Evolutionary conservation across 1,284 basidiomycete genomes (phyloP).

Genomic region (Cutaneotrichosporon cavernicola): DNA sequence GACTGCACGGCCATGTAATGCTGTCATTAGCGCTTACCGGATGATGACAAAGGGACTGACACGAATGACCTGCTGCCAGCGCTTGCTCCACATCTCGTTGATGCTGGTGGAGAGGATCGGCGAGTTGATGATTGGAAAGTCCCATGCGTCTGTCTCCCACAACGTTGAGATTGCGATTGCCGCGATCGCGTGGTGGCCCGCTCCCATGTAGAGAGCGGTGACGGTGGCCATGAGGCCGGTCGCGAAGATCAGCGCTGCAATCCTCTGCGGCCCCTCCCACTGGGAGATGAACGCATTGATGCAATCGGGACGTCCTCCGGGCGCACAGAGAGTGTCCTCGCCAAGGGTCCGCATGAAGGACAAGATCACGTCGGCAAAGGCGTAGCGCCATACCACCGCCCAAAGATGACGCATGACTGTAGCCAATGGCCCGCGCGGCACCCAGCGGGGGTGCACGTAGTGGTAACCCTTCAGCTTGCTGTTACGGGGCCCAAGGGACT

Average conservation of each 20-base stretch:
- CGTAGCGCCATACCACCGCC: neutral
- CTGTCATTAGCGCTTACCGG: neutral
- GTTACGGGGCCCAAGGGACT: constrained; percentile 5
- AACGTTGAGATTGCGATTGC: neutral
- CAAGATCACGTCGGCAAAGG: neutral
- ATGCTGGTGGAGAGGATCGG: neutral
- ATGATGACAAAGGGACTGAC: neutral
- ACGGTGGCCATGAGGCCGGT: constrained; percentile 46
- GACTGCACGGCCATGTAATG: constrained; percentile 4
- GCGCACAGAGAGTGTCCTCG: neutral
- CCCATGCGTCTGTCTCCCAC: neutral
- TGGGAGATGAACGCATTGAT: neutral
- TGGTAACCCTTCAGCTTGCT: neutral
- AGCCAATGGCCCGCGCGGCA: neutral
- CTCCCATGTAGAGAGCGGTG: constrained; percentile 25
- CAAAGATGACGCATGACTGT: neutral
- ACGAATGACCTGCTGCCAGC: constrained; percentile 8
- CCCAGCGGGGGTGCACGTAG: neutral
- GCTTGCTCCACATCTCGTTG: constrained; percentile 5
- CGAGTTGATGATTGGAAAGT: neutral
- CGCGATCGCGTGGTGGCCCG: neutral
- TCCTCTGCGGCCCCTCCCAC: neutral
- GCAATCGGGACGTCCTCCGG: neutral
- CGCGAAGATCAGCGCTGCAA: neutral
- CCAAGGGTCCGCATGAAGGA: neutral